Evolutionary conservation across 2,329 filamentous ascomycete species (phyloP).

Genomic region (Colletotrichum higginsianum): DNA sequence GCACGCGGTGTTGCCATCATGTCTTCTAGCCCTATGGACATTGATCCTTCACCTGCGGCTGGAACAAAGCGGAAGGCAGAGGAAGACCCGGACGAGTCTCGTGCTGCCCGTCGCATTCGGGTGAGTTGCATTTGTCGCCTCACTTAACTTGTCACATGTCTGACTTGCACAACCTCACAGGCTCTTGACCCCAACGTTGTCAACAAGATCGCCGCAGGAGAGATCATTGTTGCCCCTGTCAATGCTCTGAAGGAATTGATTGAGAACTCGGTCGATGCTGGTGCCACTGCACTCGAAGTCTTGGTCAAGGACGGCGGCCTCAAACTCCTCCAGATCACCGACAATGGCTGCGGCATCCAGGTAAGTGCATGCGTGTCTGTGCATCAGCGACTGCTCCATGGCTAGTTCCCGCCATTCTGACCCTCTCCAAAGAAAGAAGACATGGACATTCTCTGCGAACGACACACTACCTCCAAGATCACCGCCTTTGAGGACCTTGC

Average conservation of each 20-base stretch:
- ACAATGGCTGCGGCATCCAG: constrained; percentile 96
- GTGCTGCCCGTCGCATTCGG: constrained; percentile 64
- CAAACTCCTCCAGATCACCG: constrained; percentile 95
- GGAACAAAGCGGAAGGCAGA: constrained; percentile 68
- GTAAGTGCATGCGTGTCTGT: constrained; percentile 59
- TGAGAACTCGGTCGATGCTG: constrained; percentile 98
- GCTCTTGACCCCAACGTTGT: constrained; percentile 93
- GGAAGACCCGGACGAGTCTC: constrained; percentile 53
- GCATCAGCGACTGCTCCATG: too few species aligned
- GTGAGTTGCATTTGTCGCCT: constrained; percentile 50
- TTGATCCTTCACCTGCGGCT: constrained; percentile 60
- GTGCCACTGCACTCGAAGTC: constrained; percentile 90
- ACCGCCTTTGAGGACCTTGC: constrained; percentile 93
- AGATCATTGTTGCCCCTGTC: constrained; percentile 97
- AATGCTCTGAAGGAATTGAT: constrained; percentile 97
- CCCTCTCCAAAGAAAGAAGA: constrained; percentile 81
- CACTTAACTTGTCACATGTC: constrained; percentile 10
- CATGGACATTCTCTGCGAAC: constrained; percentile 90
- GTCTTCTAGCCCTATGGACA: constrained; percentile 52
- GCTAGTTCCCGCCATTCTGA: constrained; percentile 41
- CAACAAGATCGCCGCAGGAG: constrained; percentile 98
- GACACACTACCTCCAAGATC: constrained; percentile 97
- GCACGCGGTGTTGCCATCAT: constrained; percentile 42
- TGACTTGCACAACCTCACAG: constrained; percentile 57
- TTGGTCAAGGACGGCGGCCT: constrained; percentile 95